Evolutionary conservation across 305 asterid genomes (phyloP).

Genomic region (Rubia tinctorum): DNA sequence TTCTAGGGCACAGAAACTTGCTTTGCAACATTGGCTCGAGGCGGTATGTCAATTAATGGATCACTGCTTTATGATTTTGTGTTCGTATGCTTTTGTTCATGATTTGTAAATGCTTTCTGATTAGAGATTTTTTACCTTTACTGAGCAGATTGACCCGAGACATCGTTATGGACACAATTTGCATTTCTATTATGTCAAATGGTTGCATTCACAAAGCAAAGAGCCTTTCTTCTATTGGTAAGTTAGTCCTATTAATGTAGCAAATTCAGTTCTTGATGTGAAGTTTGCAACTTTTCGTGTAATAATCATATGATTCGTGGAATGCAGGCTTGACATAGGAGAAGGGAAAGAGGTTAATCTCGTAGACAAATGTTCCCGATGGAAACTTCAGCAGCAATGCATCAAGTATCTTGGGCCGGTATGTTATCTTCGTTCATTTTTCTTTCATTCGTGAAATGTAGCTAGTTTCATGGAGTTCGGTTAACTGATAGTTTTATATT

Average conservation of each 20-base stretch:
- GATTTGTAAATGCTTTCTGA: conserved; percentile 9
- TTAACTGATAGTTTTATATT: conserved; percentile 5
- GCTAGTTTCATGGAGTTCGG: background rate
- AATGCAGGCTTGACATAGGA: conserved; percentile 85
- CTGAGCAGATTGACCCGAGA: conserved; percentile 85
- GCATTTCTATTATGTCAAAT: conserved; percentile 77
- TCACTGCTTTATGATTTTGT: background rate
- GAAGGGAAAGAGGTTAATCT: conserved; percentile 90
- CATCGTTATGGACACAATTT: conserved; percentile 98
- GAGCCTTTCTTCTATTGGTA: conserved; percentile 99
- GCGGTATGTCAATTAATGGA: conserved; percentile 55
- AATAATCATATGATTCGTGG: conserved; percentile 7
- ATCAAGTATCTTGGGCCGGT: conserved; percentile 96
- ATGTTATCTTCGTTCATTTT: conserved; percentile 20
- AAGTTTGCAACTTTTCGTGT: background rate
- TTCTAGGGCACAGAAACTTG: conserved; percentile 87
- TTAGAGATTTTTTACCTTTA: background rate
- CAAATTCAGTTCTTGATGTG: background rate
- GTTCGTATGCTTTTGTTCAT: background rate
- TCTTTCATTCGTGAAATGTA: background rate
- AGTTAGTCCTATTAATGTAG: conserved; percentile 11
- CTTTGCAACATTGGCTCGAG: conserved; percentile 99
- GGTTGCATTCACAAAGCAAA: conserved; percentile 90
- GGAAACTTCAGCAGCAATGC: conserved; percentile 93
- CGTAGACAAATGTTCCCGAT: conserved; percentile 71